Evolutionary conservation across 495 filamentous ascomycete genomes (phyloP).

Genomic region (Penicillium lividum): DNA sequence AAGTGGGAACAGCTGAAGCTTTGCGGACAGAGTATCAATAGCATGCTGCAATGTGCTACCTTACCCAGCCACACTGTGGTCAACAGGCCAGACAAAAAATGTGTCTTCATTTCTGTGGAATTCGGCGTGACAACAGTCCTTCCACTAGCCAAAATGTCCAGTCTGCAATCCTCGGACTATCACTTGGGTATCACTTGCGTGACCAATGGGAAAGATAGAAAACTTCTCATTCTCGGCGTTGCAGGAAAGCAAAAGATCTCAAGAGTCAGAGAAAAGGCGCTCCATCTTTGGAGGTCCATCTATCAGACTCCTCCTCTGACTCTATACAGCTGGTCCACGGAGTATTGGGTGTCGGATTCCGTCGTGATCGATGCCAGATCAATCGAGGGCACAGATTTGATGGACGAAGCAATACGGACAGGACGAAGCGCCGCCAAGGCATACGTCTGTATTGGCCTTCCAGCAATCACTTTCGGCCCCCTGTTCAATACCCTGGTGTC

Average conservation of each 20-base stretch:
- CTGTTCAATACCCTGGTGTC: constrained; percentile 15
- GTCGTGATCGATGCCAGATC: constrained; percentile 11
- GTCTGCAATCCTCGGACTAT: constrained; percentile 6
- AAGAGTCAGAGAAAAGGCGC: background rate
- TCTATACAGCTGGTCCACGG: constrained; percentile 9
- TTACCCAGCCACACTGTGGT: background rate
- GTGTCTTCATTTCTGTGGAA: constrained; percentile 7
- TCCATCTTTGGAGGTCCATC: constrained; percentile 6
- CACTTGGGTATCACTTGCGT: constrained; percentile 1
- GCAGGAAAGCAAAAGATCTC: background rate
- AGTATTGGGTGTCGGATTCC: constrained; percentile 13
- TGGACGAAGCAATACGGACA: constrained; percentile 2
- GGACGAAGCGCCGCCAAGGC: constrained; percentile 1
- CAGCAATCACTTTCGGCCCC: constrained; percentile 7
- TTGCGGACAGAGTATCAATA: constrained; percentile 9
- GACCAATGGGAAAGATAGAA: constrained; percentile 5
- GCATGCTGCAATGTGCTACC: background rate
- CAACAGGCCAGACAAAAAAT: constrained; percentile 5
- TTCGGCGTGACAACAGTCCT: background rate
- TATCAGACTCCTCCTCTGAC: background rate
- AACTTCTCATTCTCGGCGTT: constrained; percentile 7
- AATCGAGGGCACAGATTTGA: constrained; percentile 5
- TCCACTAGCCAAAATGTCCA: constrained; percentile 3
- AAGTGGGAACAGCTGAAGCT: constrained; percentile 17
- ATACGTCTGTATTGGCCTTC: constrained; percentile 11